Percentiles rank a stretch among this genome's conserved stretches.
Evolutionary conservation across 257 asterid genomes (phyloP).

Genomic region (Solanum chmielewskii): DNA sequence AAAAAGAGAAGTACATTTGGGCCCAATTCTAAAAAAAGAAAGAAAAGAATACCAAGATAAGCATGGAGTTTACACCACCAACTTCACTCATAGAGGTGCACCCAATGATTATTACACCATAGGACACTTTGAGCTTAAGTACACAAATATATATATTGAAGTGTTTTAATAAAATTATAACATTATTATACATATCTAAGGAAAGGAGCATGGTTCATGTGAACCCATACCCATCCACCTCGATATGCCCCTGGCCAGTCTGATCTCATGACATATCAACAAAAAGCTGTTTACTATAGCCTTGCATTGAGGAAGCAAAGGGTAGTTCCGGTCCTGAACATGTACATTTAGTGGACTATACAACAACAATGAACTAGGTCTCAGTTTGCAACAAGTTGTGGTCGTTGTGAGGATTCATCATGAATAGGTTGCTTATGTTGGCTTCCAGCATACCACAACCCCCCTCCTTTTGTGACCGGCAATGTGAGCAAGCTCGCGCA

Average conservation of each 20-base stretch:
- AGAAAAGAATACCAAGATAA: background rate
- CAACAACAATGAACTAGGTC: background rate
- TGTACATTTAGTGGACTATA: background rate
- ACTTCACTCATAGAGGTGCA: background rate
- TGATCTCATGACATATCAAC: background rate
- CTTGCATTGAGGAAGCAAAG: background rate
- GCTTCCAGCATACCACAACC: background rate
- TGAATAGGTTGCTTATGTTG: background rate
- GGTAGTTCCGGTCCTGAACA: background rate
- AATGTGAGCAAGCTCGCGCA: background rate
- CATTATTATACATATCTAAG: background rate
- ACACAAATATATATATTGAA: background rate
- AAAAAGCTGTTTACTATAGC: background rate
- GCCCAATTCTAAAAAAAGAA: background rate
- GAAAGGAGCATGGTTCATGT: background rate
- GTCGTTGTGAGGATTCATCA: background rate
- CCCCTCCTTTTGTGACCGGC: background rate
- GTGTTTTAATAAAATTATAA: too few species aligned
- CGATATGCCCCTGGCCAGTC: background rate
- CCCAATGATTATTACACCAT: background rate
- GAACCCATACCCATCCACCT: background rate
- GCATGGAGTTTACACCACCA: background rate
- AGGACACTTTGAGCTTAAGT: background rate
- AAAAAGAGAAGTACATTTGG: background rate
- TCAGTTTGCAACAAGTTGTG: background rate